Conservation (phyloP, 805 yeast genomes). For the Isabelozyma pseudorhagii region DNA sequence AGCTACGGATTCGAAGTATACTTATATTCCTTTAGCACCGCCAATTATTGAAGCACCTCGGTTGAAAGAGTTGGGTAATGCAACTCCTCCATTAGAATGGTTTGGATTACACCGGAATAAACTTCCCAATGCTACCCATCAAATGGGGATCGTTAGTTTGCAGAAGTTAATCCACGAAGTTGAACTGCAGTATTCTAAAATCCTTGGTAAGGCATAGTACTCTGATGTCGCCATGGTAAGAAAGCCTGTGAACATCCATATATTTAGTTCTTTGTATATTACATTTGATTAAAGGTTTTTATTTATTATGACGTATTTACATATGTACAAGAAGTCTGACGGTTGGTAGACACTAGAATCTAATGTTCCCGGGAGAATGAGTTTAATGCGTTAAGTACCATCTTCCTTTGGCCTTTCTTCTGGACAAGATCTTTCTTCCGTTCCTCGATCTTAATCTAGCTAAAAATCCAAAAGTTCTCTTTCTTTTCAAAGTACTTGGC, state of each 20-base stretch:
- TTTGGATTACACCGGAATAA: conserved; percentile 86
- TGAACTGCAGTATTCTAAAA: conserved; percentile 49
- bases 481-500: conserved; percentile 87
- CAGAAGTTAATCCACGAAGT: conserved; percentile 74
- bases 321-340: neutral
- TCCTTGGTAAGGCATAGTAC: conserved; percentile 41
- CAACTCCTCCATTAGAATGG: conserved; percentile 98
- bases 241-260: neutral
- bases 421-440: conserved; percentile 74
- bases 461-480: conserved; percentile 85
- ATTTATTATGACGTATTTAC: neutral
- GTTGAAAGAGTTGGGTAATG: conserved; percentile 87
- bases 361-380: neutral
- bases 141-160: conserved; percentile 66
- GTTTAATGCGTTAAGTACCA: conserved; percentile 82
- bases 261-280: neutral
- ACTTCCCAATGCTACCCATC: conserved; percentile 86
- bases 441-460: conserved; percentile 72
- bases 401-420: conserved; percentile 85
- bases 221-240: too few relatives aligned
- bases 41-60: conserved; percentile 89
- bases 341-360: neutral
- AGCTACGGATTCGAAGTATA: conserved; percentile 39
- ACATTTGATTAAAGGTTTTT: neutral
- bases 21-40: conserved; percentile 62